Base-by-base conservation (phyloP, 2,329 filamentous ascomycete genomes). In the Nannizzia gypsea region DNA sequence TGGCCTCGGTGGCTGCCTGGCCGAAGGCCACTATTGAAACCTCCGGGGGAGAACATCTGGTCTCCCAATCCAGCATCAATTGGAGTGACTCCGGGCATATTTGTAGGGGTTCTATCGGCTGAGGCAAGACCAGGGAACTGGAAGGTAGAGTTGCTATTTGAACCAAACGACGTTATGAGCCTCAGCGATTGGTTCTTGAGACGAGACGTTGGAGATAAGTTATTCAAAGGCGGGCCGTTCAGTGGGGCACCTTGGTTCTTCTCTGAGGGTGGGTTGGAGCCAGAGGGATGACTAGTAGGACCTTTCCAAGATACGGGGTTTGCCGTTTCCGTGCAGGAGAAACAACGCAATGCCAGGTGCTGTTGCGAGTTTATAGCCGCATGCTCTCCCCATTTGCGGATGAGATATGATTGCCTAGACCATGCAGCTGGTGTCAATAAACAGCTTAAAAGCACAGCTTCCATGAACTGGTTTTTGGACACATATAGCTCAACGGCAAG, bases 401-500 rank as follows among this genome's bases (percentile, higher is more conserved):
- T 84, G 55, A 99, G 83, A 67, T 88, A 87, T 11, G 88, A 86
- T 71, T 96, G 90, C 34, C 92, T 83, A 67, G 93, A 88, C 93
- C 93, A 99, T 62, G 96, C 91, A 0, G 81, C 77, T 0, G 92
- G 90, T 67, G 87, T 90, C 26, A 87, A 82, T 11, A 96, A 78
- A 67, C 90, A 95, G 0, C 90, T 88, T 64, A 99, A 80, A 13
- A 99, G 82, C 34, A 97, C 80, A 1, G 93, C 92, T 74, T 99
- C 93, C 86, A 99, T 88, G 71, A 87, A 95, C 67, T 86, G 86
- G 71, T 87, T 90, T 64, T 93, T 90, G 9, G 91, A 96, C 34
- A 96, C 84, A 67, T 99, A 99, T 31, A 96, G 87, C 72, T 99
- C 93, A 62, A 99, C 91, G 0, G 93, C 93, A 71, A 99, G 92